Percentiles rank a stretch among this genome's conserved stretches.
These are phyloP conservation scores for Coriolopsis trogii DNA, from an alignment of 1,284 basidiomycete genomes.

Conservation along the genomic window DNA sequence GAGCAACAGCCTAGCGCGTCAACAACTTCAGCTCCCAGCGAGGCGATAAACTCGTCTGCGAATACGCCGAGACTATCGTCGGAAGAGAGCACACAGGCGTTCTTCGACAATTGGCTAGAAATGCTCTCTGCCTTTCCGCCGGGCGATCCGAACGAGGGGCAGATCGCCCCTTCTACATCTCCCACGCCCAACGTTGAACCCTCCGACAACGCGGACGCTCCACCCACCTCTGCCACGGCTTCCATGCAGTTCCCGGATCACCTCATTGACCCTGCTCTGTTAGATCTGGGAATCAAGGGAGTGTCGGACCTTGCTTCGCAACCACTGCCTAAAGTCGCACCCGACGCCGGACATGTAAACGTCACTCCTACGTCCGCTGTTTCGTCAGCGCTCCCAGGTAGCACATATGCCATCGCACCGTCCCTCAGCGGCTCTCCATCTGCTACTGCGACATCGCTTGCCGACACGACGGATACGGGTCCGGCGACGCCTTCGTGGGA, in stretches of 20 bases:
- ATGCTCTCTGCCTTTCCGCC: slow-evolving; percentile 26
- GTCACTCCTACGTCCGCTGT: no score
- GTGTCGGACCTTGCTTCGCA: no score
- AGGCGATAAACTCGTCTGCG: neutral
- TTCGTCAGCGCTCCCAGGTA: neutral
- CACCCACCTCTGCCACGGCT: neutral
- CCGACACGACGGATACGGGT: slow-evolving; percentile 33
- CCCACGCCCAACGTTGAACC: slow-evolving; percentile 4
- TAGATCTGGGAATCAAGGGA: slow-evolving; percentile 30
- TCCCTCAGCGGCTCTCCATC: slow-evolving; percentile 38
- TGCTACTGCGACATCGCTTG: slow-evolving; percentile 39
- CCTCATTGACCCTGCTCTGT: slow-evolving; percentile 41
- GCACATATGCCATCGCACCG: slow-evolving; percentile 23
- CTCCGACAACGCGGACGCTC: neutral
- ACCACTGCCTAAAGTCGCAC: no score
- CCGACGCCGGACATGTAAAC: no score
- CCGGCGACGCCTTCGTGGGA: slow-evolving; percentile 21
- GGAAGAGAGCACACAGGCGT: slow-evolving; percentile 19
- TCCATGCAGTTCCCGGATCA: slow-evolving; percentile 24
- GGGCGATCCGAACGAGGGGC: slow-evolving; percentile 25
- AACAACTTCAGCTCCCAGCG: neutral
- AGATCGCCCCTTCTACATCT: slow-evolving; percentile 17
- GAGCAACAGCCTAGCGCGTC: neutral
- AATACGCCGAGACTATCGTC: neutral
- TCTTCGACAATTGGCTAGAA: slow-evolving; percentile 28